These are phyloP conservation scores for Cladophialophora carrionii DNA, from an alignment of 2,329 filamentous ascomycete species.

Conservation along the genomic window DNA sequence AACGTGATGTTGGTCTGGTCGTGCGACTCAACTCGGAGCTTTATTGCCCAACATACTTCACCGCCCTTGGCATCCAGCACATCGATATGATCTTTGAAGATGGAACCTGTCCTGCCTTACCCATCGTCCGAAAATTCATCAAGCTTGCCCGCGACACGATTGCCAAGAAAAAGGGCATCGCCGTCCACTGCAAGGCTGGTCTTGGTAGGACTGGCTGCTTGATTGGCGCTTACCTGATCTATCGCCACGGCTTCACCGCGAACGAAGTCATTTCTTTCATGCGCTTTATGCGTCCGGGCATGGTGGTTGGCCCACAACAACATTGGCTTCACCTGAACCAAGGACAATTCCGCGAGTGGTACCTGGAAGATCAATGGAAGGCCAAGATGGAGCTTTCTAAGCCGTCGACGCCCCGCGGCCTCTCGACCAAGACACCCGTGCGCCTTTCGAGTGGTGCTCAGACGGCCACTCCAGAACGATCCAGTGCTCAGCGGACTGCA, in stretches of 20 bases:
- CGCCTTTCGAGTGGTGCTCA: constrained; percentile 66
- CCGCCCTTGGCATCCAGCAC: constrained; percentile 89
- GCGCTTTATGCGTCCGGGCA: constrained; percentile 98
- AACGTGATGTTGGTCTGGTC: constrained; percentile 87
- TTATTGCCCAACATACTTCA: constrained; percentile 97
- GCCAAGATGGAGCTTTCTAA: constrained; percentile 72
- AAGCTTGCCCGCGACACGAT: constrained; percentile 94
- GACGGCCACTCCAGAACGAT: constrained; percentile 74
- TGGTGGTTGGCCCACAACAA: constrained; percentile 98
- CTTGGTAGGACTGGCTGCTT: constrained; percentile 93
- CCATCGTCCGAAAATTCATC: constrained; percentile 92
- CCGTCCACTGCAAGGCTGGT: constrained; percentile 97
- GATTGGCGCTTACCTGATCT: constrained; percentile 97
- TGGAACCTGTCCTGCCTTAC: constrained; percentile 87
- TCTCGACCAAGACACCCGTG: constrained; percentile 63
- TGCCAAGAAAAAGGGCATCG: constrained; percentile 87
- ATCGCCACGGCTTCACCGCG: constrained; percentile 93
- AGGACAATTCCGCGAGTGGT: constrained; percentile 97
- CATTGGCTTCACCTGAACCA: constrained; percentile 99
- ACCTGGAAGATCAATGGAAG: constrained; percentile 77
- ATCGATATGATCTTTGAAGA: constrained; percentile 99
- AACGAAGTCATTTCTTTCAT: constrained; percentile 98
- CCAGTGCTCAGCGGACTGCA: constrained; percentile 65
- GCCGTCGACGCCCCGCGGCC: constrained; percentile 57
- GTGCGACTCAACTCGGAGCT: constrained; percentile 94